Conservation (phyloP, 2,329 filamentous ascomycete genomes). For the Neurospora sp. region DNA sequence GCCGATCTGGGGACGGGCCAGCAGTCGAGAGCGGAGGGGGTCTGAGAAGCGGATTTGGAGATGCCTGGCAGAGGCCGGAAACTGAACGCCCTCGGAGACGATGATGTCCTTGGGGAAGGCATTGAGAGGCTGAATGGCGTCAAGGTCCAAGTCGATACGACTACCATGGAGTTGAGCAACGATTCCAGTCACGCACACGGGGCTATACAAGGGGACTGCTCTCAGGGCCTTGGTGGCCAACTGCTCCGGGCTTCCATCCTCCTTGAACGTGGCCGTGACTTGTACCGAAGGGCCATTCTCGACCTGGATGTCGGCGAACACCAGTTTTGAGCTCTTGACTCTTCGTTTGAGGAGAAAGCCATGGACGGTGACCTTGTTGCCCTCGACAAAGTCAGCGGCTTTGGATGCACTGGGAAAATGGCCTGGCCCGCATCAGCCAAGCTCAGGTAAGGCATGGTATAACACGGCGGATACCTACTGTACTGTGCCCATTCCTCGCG, state of each 20-base stretch:
- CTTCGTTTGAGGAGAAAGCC: constrained; percentile 65
- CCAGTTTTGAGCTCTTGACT: constrained; percentile 57
- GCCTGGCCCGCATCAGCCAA: constrained; percentile 18
- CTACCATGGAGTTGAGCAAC: constrained; percentile 20
- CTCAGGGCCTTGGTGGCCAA: constrained; percentile 31
- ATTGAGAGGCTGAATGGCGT: constrained; percentile 58
- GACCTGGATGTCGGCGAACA: constrained; percentile 52
- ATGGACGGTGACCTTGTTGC: constrained; percentile 42
- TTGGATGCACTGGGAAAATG: constrained; percentile 22
- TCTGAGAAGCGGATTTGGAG: constrained; percentile 72
- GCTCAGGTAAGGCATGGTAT: constrained; percentile 11
- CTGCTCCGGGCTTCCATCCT: constrained; percentile 25
- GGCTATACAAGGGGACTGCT: constrained; percentile 38
- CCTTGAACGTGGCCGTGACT: constrained; percentile 29
- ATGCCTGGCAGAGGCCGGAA: constrained; percentile 66
- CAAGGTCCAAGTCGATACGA: constrained; percentile 48
- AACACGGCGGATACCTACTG: constrained; percentile 29
- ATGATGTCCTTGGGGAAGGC: constrained; percentile 66
- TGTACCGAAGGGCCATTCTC: constrained; percentile 26
- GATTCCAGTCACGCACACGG: constrained; percentile 38
- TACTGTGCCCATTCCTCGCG: constrained; percentile 28
- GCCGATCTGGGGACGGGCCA: constrained; percentile 54
- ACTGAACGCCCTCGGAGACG: constrained; percentile 62
- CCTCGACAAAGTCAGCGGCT: constrained; percentile 17
- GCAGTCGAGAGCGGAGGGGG: constrained; percentile 56